Evolutionary conservation across 2,329 filamentous ascomycete species (phyloP).

Genomic region (Drechslerella dactyloides): DNA sequence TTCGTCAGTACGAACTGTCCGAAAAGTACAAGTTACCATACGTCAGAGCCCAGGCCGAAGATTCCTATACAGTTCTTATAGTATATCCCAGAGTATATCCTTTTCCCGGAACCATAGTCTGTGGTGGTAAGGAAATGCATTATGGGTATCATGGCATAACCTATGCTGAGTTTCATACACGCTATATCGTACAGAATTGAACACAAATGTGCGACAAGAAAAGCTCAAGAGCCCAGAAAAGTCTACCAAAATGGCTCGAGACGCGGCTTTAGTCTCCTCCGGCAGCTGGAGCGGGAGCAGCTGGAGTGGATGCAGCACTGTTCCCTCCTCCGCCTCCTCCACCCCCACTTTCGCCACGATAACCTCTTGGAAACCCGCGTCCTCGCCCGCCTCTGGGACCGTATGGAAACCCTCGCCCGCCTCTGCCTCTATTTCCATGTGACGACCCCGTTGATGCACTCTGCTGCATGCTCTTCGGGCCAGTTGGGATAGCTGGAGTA

Average conservation of each 20-base stretch:
- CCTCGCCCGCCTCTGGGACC: slow-evolving; percentile 52
- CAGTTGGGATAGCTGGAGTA: slow-evolving; percentile 36
- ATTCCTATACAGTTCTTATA: too few species aligned
- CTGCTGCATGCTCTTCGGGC: slow-evolving; percentile 46
- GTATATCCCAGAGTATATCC: too few species aligned
- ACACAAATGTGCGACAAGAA: too few species aligned
- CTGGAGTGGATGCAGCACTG: slow-evolving; percentile 50
- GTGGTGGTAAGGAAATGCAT: too few species aligned
- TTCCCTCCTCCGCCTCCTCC: slow-evolving; percentile 48
- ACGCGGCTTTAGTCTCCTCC: slow-evolving; percentile 7
- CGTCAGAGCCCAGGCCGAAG: too few species aligned
- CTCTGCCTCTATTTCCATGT: slow-evolving; percentile 42
- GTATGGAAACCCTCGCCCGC: slow-evolving; percentile 36
- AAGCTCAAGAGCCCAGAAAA: neutral
- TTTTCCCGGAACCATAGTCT: too few species aligned
- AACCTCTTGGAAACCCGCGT: slow-evolving; percentile 42
- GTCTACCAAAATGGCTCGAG: neutral
- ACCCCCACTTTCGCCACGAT: slow-evolving; percentile 53
- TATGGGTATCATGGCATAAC: slow-evolving; percentile 25
- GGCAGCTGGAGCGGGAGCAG: slow-evolving; percentile 9
- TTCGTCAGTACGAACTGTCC: too few species aligned
- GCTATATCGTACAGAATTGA: too few species aligned
- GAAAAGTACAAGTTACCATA: too few species aligned
- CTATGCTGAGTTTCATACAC: too few species aligned
- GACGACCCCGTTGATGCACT: slow-evolving; percentile 44